Base-by-base conservation (phyloP, 2,329 filamentous ascomycete genomes). In the Sporothrix luriei region DNA sequence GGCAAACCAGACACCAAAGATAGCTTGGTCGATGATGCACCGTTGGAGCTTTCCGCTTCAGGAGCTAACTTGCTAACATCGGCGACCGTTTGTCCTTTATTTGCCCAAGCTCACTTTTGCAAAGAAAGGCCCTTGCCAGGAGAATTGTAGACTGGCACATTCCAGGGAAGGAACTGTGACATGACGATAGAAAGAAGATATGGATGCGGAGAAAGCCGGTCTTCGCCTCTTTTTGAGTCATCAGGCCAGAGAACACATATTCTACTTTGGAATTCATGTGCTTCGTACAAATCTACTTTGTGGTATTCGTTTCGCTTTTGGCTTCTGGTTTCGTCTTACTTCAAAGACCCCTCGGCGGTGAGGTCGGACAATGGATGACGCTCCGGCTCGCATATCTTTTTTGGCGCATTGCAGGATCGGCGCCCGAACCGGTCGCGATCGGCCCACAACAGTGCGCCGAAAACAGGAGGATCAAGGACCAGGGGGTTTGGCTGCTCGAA, bases 1-100 rank as follows among this genome's bases (percentile, higher is more conserved):
- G n/a, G 40, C 54, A 43, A 16, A 3, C 40, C 11, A 43, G 11
- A 43, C 13, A 43, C 11, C 11, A 43, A 13, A 43, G 33, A 24
- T 46, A 61, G 57, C 38, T 61, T n/a, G 57, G 57, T 43, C 38
- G 19, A 21, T 40, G 55, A 59, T 59, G 55, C 55, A 59, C 55
- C 55, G 55, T 59, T 43, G 55, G 33, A 19, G 16, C 55, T 6
- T n/a, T 29, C 33, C 29, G 55, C 33, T 59, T 43, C 33, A 59
- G 55, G 54, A 59, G 55, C 55, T 59, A 59, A 11, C 10, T 7
- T 43, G 19, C 19, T 48, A 57, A 57, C 6, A 57, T 57, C 54
- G 55, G 55, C 33, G 19, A 11, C 19, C 19, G 29, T 14, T 49
- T 40, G 19, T 13, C n/a, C 24, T 14, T 24, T 10, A 59, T 59